Evolutionary conservation across 257 asterid genomes (phyloP).

Genomic region (Mentha longifolia): DNA sequence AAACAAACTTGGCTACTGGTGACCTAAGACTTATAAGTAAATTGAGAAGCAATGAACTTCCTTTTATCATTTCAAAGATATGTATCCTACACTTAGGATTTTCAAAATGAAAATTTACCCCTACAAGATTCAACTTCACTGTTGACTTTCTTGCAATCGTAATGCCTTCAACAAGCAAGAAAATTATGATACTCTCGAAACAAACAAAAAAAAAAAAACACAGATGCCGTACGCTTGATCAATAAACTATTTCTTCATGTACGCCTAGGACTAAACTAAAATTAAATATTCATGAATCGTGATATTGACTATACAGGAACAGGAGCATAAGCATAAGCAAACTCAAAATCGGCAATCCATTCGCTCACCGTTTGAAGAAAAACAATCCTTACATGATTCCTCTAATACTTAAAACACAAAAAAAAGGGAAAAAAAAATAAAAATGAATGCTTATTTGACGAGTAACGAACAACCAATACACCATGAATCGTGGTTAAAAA

Average conservation of each 20-base stretch:
- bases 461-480: background rate
- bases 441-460: background rate
- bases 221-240: conserved; percentile 7
- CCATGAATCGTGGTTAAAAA: background rate
- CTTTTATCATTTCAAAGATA: background rate
- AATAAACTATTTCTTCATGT: background rate
- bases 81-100: background rate
- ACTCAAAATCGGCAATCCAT: conserved; percentile 4
- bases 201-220: conserved; percentile 4
- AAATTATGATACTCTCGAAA: conserved; percentile 5
- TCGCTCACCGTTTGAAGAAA: background rate
- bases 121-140: background rate
- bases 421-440: background rate
- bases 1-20: background rate
- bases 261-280: background rate
- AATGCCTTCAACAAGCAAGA: background rate
- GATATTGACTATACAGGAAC: background rate
- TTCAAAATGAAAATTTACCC: background rate
- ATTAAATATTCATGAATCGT: background rate
- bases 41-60: conserved; percentile 8
- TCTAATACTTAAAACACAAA: background rate
- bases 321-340: conserved; percentile 19
- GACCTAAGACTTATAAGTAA: background rate
- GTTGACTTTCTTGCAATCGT: background rate
- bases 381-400: background rate